Base-by-base conservation (phyloP, 148 eudicot species). In the Dianthus caryophyllus region DNA sequence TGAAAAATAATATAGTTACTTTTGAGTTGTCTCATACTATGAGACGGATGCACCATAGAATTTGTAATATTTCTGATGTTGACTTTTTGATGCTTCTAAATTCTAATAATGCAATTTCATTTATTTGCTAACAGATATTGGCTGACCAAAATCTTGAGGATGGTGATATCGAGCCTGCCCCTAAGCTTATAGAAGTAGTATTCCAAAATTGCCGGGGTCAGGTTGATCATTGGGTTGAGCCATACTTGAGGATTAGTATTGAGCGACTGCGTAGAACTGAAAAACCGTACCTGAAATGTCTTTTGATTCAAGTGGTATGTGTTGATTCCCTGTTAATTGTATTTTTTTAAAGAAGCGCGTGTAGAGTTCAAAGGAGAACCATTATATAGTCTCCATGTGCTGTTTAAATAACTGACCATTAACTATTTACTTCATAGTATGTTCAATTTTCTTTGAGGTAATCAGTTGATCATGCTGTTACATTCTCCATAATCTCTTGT, bases 81-180 rank as follows among this genome's bases (percentile, higher is more conserved):
- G 16, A 48, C 22, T 36, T 62, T 26, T 25, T 20, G 3, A 36
- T 57, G 22, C 44, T 25, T 59, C 48, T n/a, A n/a, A n/a, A n/a
- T n/a, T n/a, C n/a, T 5, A 44, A 31, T 75, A 22, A 69, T 55
- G 59, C 12, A 1, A 20, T 36, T n/a, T 70, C 22, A 9, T 16
- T 39, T 69, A 51, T 55, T 17, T 68, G 43, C 29, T 44, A 70
- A 66, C 80, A 94, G 99, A 78, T 90, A 43, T 76, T 94, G 99
- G 83, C 81, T 64, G 97, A 94, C 77, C 82, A 83, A 70, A 94
- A 90, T 74, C 80, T 94, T 62, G 99, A 94, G 72, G 99, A 94
- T 70, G 77, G 86, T 66, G 99, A 94, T 77, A 90, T 94, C 63
- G 99, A 94, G 85, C 89, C 99, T 71, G 97, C 99, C 76, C 99